Percentiles rank a stretch among this genome's conserved stretches.
These are phyloP conservation scores for Leccinum variicolor DNA, from an alignment of 768 basidiomycete genomes.

Conservation along the genomic window DNA sequence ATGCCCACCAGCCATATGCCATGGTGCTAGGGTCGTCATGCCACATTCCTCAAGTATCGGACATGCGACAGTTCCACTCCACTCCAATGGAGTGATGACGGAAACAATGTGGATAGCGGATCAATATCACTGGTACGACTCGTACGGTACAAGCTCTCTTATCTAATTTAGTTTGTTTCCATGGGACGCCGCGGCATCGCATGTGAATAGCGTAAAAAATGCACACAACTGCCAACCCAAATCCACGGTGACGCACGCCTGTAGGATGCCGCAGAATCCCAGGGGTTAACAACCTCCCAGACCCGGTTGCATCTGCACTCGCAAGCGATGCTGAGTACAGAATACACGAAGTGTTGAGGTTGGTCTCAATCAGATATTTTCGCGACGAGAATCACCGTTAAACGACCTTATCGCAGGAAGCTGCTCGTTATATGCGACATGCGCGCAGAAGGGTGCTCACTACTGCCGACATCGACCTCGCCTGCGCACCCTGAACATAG, in stretches of 20 bases:
- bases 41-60: background rate
- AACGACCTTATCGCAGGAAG: slow-evolving; percentile 51
- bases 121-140: background rate
- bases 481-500: slow-evolving; percentile 94
- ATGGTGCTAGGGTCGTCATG: background rate
- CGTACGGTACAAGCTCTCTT: too few relatives aligned
- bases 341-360: slow-evolving; percentile 95
- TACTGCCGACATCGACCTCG: slow-evolving; percentile 89
- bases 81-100: background rate
- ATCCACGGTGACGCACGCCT: slow-evolving; percentile 38
- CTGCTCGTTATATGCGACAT: slow-evolving; percentile 95
- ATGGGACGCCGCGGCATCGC: too few relatives aligned
- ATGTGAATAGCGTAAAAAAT: background rate
- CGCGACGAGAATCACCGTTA: background rate
- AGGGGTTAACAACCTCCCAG: slow-evolving; percentile 70
- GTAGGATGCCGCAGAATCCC: slow-evolving; percentile 92
- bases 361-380: slow-evolving; percentile 10
- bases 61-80: slow-evolving; percentile 5
- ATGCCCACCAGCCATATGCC: slow-evolving; percentile 7
- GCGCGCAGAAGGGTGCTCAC: slow-evolving; percentile 84
- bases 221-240: slow-evolving; percentile 30
- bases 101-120: background rate
- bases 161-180: background rate
- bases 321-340: slow-evolving; percentile 98
- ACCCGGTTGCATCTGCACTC: slow-evolving; percentile 75